Base-by-base conservation (phyloP, 352 stramenopile species). In the Globisporangium acanthophoron region DNA sequence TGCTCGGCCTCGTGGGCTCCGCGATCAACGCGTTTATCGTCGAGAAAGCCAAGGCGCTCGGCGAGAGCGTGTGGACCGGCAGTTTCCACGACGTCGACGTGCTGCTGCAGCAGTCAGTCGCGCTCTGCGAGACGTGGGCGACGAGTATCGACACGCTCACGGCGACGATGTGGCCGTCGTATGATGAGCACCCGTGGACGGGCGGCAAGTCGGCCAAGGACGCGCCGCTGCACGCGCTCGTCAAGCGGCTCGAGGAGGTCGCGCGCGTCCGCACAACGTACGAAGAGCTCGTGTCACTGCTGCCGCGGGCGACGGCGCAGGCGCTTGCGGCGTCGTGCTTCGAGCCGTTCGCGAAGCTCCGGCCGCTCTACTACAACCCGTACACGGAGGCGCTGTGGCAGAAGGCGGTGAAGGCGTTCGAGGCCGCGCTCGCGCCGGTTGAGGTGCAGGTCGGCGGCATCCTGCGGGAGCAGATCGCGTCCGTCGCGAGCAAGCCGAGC, bases 301-400 rank as follows among this genome's bases (percentile, higher is more conserved):
- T 93, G 27, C 71, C 80, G 1, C 65, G 64, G 12, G 61, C 80
- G 8, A 65, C 71, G 48, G 71, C 77, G 16, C 62, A 66, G 5
- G 67, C 75, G 45, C 74, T 86, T 29, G 64, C 71, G 1, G 55
- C 61, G 3, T 62, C 70, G n/a, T 85, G 80, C 59, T 96, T 96
- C 54, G 56, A 69, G 33, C 80, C 80, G 0, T 92, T 97, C 52
- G 64, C 76, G 2, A 65, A 54, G 11, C 67, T 94, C 16, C 70
- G 86, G 50, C 78, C 82, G 39, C 67, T 96, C 2, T 88, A 94
- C 54, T 97, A 96, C 73, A 97, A 96, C 59, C 75, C 83, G 29
- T 97, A 98, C 79, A 97, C 93, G 4, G 82, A 96, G 27, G 61
- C 65, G 20, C 65, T 80, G 16, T 98, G 92, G 92, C 64, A 85